Percentiles rank a stretch among this genome's conserved stretches.
These are phyloP conservation scores for Actinidia polygama DNA, from an alignment of 179 eudicot genomes.

Conservation along the genomic window DNA sequence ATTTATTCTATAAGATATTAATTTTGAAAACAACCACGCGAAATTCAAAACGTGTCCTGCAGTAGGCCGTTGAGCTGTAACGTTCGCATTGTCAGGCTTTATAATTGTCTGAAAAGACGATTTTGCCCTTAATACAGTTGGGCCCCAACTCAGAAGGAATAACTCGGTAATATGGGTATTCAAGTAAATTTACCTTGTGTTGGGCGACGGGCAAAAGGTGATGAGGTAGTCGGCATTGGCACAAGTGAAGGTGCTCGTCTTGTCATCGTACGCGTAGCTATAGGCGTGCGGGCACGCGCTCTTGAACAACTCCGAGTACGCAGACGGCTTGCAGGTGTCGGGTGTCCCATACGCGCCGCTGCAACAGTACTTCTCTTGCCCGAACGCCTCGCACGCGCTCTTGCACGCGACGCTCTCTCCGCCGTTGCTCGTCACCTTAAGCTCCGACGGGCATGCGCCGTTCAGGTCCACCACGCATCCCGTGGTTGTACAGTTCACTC, in stretches of 20 bases:
- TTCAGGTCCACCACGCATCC: constrained; percentile 77
- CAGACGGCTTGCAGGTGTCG: constrained; percentile 77
- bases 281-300: constrained; percentile 81
- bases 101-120: neutral
- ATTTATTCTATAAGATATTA: too few species aligned
- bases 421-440: constrained; percentile 51
- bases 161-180: neutral
- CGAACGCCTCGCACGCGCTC: constrained; percentile 89
- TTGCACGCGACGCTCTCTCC: constrained; percentile 69
- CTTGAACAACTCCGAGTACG: constrained; percentile 72
- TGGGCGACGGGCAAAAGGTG: constrained; percentile 74
- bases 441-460: constrained; percentile 68
- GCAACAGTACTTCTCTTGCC: constrained; percentile 72
- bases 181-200: constrained; percentile 42
- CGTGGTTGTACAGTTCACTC: constrained; percentile 60
- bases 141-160: neutral
- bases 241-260: constrained; percentile 85
- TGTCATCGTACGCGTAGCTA: constrained; percentile 89
- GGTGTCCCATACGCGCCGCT: constrained; percentile 72
- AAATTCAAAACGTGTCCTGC: too few species aligned
- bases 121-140: neutral
- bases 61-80: constrained; percentile 9
- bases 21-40: too few species aligned
- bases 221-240: constrained; percentile 66
- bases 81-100: neutral